Percentiles rank a stretch among this genome's conserved stretches.
Conservation (phyloP, 140 eudicot species). For the Anethum foeniculum region DNA sequence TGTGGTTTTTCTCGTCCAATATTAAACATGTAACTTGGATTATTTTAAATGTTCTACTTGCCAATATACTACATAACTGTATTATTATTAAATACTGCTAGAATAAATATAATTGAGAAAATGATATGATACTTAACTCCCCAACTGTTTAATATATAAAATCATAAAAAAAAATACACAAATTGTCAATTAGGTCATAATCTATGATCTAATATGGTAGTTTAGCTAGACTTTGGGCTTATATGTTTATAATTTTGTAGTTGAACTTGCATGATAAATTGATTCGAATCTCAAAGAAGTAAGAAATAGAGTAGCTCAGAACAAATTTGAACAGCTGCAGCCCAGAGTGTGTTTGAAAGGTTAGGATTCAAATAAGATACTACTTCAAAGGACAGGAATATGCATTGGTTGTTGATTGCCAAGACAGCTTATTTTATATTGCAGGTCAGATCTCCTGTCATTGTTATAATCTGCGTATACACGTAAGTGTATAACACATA, state of each 20-base stretch:
- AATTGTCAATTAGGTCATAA: background rate
- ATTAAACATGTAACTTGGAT: background rate
- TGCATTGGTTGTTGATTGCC: background rate
- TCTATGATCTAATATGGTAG: background rate
- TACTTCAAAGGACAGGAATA: background rate
- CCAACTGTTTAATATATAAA: background rate
- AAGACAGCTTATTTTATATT: background rate
- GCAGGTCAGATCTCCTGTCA: background rate
- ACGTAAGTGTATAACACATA: too few species aligned
- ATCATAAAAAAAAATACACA: background rate
- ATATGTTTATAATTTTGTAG: background rate
- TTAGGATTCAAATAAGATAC: slow-evolving; percentile 1
- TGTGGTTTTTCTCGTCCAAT: background rate
- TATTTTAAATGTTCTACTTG: background rate
- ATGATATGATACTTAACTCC: background rate
- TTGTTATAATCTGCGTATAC: background rate
- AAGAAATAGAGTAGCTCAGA: background rate
- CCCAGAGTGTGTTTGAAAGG: slow-evolving; percentile 5
- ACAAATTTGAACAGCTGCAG: background rate
- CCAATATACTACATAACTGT: background rate
- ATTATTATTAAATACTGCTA: background rate
- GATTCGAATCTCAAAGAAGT: background rate
- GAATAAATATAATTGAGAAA: background rate
- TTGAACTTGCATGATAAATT: background rate
- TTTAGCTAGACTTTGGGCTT: background rate